Base-by-base conservation (phyloP, 371 early-diverging fungal genomes). In the Entomophthora muscae region DNA sequence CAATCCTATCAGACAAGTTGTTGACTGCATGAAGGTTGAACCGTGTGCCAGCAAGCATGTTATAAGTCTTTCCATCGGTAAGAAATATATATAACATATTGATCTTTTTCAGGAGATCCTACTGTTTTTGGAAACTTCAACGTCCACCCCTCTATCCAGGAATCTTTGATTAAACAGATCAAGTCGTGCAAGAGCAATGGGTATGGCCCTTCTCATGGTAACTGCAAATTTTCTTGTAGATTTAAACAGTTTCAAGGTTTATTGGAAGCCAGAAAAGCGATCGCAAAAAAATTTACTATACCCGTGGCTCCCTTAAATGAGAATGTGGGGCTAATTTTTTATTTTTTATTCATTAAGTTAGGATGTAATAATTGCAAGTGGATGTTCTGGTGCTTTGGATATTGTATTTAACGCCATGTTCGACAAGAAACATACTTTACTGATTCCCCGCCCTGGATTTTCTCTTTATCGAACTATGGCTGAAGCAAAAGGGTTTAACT, bases 121-220 rank as follows among this genome's bases (percentile, higher is more conserved):
- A 92, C 93, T 3, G 78, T 84, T 33, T 92, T 88, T 77, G 94
- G 92, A 53, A 93, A 94, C 77, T 86, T 92, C 74, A 85, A 89
- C 69, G 77, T 86, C 21, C 79, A 87, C 68, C 69, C 78, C 23
- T 77, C 70, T 55, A 77, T 74, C 57, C 81, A 83, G 59, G 83
- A 89, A 7, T 84, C 88, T 51, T 78, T 91, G 52, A 71, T 78
- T 31, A 76, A 79, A 61, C 77, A 82, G 33, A 66, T 90, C n/a
- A 64, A 74, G 23, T 29, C 29, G 12, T 33, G 32, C n/a, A 51
- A 57, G 22, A 60, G 71, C 33, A 78, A 78, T 67, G 95, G 95
- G 17, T 94, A 94, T 67, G 79, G 81, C 22, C 90, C 90, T 32
- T 81, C 91, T n/a, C 77, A 81, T 57, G 94, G 94, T 74, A 84